Percentiles rank a stretch among this genome's conserved stretches.
Conservation (phyloP, 2,329 filamentous ascomycete genomes). For the Stachybotrys elegans region DNA sequence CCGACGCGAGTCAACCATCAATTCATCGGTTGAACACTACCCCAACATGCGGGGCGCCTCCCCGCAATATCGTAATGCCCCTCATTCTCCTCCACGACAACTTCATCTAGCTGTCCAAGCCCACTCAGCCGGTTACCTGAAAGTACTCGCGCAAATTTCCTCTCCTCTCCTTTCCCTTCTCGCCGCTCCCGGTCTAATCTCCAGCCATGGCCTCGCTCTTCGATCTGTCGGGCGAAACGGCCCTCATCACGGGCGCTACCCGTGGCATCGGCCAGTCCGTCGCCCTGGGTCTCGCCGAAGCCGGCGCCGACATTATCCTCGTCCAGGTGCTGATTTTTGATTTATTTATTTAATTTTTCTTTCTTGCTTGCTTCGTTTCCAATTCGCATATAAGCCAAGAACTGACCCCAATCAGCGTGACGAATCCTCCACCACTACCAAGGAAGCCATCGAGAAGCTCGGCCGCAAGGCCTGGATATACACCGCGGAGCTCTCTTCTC, state of each 20-base stretch:
- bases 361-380: too few relatives aligned
- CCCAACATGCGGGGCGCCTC: too few relatives aligned
- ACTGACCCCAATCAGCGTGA: slow-evolving; percentile 39
- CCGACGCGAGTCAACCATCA: too few relatives aligned
- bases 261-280: slow-evolving; percentile 54
- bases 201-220: slow-evolving; percentile 37
- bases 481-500: slow-evolving; percentile 61
- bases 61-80: too few relatives aligned
- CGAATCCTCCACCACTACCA: slow-evolving; percentile 43
- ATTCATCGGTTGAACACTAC: too few relatives aligned
- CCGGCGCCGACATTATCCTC: slow-evolving; percentile 51
- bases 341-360: too few relatives aligned
- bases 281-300: slow-evolving; percentile 53
- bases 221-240: slow-evolving; percentile 51
- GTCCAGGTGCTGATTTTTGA: slow-evolving; percentile 51
- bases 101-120: too few relatives aligned
- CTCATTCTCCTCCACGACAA: too few relatives aligned
- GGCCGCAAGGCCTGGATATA: slow-evolving; percentile 65
- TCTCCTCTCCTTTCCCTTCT: neutral
- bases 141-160: too few relatives aligned
- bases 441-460: slow-evolving; percentile 56
- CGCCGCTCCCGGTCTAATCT: neutral
- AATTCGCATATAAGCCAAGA: too few relatives aligned
- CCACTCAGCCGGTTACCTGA: too few relatives aligned
- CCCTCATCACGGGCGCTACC: slow-evolving; percentile 52